Base-by-base conservation (phyloP, 352 stramenopile species). In the Phytophthora brassicae region DNA sequence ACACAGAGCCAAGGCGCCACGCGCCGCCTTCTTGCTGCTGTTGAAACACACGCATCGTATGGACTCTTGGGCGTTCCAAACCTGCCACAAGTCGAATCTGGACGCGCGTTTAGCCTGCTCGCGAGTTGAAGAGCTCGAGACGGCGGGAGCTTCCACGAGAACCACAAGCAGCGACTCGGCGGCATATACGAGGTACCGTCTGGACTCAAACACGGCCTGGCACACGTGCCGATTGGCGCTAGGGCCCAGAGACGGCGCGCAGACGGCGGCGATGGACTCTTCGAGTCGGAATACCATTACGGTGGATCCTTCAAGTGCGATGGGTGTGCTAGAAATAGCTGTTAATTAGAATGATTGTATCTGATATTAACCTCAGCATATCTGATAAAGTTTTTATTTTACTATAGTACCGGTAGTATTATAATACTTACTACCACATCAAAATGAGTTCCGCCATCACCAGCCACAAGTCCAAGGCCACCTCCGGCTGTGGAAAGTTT, bases 31-130 rank as follows among this genome's bases (percentile, higher is more conserved):
- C 35, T 75, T 77, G 26, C 64, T 79, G 1, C 52, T 44, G 49
- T 90, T 90, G 57, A 86, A 88, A 28, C 71, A 62, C 53, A 90
- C 72, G 61, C 80, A 88, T 29, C 59, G 50, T 1, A 92, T 51
- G 1, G 47, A 22, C 24, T 82, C 79, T 19, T 75, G 59, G 16
- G 66, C 68, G 38, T 86, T 64, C 76, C 75, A 90, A 17, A 87
- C 75, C 63, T 93, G 84, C 80, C 81, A 90, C 23, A 91, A 64
- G 52, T 83, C 77, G 47, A 91, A 89, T 28, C 49, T 67, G 36
- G 72, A 69, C 17, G 60, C 63, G 39, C 70, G 58, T 2, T 46
- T 51, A 12, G 60, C 44, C 22, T 71, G 46, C 2, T 63, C 58
- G 16, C 23, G 20, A 4, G 42, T 39, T 24, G 24, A 50, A 12